Evolutionary conservation across 1,284 basidiomycete genomes (phyloP), one percentile per base, ranked within the genome.

Genomic region (Malassezia furfur): DNA sequence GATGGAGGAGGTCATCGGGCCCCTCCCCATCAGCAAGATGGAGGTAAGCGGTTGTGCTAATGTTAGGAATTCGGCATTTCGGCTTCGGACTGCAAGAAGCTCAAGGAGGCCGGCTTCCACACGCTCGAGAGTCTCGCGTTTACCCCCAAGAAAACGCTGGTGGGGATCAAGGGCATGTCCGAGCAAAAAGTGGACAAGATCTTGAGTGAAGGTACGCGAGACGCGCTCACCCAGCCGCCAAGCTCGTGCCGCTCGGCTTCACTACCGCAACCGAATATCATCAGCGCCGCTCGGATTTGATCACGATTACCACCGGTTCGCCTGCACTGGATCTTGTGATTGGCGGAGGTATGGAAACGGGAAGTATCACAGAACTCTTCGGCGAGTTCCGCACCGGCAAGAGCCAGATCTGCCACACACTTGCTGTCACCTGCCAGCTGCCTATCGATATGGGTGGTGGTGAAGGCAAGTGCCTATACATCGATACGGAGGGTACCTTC

Each of bases 331-430:
- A 99, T 77, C 89, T 90, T 1, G 82, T 98, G 22, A 80, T 99
- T 2, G 94, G 94, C 66, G 94, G 91, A 53, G 94, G 94, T 8
- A 89, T 99, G 67, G 94, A 99, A 79, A 99, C 94, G 11, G 94
- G 94, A 37, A 87, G 91, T 1, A 96, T 99, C 74, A 99, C 94
- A 0, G 94, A 99, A 76, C 79, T 99, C 22, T 98, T 96, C 78
- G 94, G 94, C 66, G 94, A 99, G 78, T 99, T 96, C 78, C 81
- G 94, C 65, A 98, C 94, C 9, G 94, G 94, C 55, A 98, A 99
- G 78, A 94, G 90, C 35, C 94, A 99, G 73, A 82, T 99, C 49
- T 98, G 94, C 75, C 94, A 99, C 74, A 96, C 93, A 0, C 82
- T 99, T 35, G 91, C 94, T 0, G 94, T 96, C 14, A 96, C 93